Evolutionary conservation across 352 stramenopile genomes (phyloP).

Genomic region (Pythium oligandrum): DNA sequence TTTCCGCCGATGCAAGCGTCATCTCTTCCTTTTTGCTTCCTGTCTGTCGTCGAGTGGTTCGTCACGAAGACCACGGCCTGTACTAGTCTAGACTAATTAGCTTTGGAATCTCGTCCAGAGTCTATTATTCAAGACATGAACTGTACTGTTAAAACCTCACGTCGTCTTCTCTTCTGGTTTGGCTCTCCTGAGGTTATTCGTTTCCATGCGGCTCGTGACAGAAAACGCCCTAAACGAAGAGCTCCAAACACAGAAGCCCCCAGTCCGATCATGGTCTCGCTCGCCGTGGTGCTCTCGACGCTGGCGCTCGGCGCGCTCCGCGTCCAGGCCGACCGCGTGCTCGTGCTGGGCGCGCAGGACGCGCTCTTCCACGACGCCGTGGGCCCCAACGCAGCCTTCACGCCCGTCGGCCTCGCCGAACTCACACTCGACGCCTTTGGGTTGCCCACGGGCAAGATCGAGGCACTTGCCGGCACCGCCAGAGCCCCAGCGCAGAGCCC

Average conservation of each 20-base stretch:
- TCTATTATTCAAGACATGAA: no score
- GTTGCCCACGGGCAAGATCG: slow-evolving; percentile 15
- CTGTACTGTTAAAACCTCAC: no score
- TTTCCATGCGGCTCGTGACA: slow-evolving; percentile 1
- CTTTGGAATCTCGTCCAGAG: no score
- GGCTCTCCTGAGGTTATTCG: slow-evolving; percentile 5
- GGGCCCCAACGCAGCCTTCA: slow-evolving; percentile 11
- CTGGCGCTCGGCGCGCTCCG: slow-evolving; percentile 4
- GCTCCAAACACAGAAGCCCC: no score
- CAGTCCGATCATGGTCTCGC: not conserved
- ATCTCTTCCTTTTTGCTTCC: no score
- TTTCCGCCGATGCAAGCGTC: no score
- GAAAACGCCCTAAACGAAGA: not conserved
- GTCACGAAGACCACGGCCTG: no score
- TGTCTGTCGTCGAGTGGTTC: no score
- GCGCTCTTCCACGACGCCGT: slow-evolving; percentile 16
- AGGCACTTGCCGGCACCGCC: slow-evolving; percentile 7
- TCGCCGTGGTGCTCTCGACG: slow-evolving; percentile 1
- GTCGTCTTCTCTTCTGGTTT: no score
- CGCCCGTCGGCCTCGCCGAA: slow-evolving; percentile 26
- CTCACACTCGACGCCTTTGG: slow-evolving; percentile 35
- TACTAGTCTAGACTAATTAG: no score
- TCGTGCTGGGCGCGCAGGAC: slow-evolving; percentile 21
- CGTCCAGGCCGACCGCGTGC: slow-evolving; percentile 16
- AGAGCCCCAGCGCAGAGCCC: slow-evolving; percentile 3